Base-by-base conservation (phyloP, 164 flowering plant genomes). In the Umbilicus rupestris region DNA sequence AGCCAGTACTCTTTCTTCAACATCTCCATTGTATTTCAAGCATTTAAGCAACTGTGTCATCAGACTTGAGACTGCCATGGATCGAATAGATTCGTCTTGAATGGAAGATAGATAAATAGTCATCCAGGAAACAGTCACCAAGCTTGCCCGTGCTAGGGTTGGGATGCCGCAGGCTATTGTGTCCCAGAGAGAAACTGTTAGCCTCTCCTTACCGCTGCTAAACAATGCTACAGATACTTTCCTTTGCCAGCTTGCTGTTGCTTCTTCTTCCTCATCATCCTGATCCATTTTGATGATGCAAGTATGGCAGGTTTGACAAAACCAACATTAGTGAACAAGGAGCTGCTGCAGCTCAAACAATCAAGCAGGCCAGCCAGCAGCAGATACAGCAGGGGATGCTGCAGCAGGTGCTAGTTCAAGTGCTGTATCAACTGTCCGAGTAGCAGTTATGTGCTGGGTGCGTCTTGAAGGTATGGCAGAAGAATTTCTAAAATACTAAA, bases 61-160 rank as follows among this genome's bases (percentile, higher is more conserved):
- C 0, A 86, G 81, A 14, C 73, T 44, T 31, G 87, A 76, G 69
- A 77, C 67, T 49, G 81, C 80, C 68, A 73, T 64, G 12, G 73
- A 71, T 37, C 20, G 66, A 26, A 86, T 66, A 35, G 68, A 41
- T 50, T 71, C 68, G 52, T 82, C 80, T 35, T 55, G 68, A 29
- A 77, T 62, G 14, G 72, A 70, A 10, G 69, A 67, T 29, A 84
- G 64, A 41, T 66, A 70, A 57, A 49, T 69, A 78, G 78, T 79
- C 74, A 86, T 75, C 95, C 89, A 88, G 57, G 87, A 72, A 64
- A 85, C 73, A 2, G 87, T 85, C 41, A 79, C 77, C 3, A 86
- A 76, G 80, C 88, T 75, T 31, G 88, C 87, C 39, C 81, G 75
- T 33, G 85, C 80, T 50, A 88, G 71, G 42, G 73, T 68, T 46